Conservation (phyloP, 805 yeast species). For the Danielozyma ontarioensis region DNA sequence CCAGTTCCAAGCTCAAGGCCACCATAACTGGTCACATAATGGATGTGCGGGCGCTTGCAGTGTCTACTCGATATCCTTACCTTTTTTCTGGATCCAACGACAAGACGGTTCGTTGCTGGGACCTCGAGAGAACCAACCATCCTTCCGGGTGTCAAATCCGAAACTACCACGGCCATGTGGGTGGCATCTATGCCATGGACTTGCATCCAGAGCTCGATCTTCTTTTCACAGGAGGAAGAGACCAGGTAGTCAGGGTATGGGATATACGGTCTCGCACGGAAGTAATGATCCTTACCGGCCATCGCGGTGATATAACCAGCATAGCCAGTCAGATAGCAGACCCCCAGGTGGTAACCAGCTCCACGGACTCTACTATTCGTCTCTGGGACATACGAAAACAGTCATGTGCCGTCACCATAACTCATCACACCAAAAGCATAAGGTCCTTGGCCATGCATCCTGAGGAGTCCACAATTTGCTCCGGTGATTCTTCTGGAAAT, state of each 20-base stretch:
- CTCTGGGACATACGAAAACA: constrained; percentile 91
- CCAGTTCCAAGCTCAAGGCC: constrained; percentile 59
- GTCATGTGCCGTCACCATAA: constrained; percentile 60
- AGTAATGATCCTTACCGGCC: constrained; percentile 77
- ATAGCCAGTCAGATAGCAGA: constrained; percentile 65
- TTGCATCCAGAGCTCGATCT: constrained; percentile 85
- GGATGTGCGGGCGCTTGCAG: constrained; percentile 74
- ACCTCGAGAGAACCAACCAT: constrained; percentile 76
- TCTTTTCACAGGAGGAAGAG: constrained; percentile 84
- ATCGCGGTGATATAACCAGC: constrained; percentile 66
- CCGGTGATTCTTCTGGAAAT: constrained; percentile 72
- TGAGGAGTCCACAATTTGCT: constrained; percentile 63
- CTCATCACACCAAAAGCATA: constrained; percentile 82
- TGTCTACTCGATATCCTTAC: constrained; percentile 78
- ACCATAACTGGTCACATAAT: constrained; percentile 88
- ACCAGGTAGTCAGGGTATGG: constrained; percentile 85
- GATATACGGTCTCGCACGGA: constrained; percentile 79
- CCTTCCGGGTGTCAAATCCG: constrained; percentile 49
- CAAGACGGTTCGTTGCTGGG: constrained; percentile 93
- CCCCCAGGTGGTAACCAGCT: constrained; percentile 81
- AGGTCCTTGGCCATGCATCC: constrained; percentile 71
- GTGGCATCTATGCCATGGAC: constrained; percentile 80
- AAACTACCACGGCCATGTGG: constrained; percentile 90
- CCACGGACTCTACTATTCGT: constrained; percentile 79
- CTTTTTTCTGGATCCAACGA: constrained; percentile 92